phyloP scores from a whole-genome alignment of 2,329 filamentous ascomycete species.

The Endoconidiophora laricicola region DNA sequence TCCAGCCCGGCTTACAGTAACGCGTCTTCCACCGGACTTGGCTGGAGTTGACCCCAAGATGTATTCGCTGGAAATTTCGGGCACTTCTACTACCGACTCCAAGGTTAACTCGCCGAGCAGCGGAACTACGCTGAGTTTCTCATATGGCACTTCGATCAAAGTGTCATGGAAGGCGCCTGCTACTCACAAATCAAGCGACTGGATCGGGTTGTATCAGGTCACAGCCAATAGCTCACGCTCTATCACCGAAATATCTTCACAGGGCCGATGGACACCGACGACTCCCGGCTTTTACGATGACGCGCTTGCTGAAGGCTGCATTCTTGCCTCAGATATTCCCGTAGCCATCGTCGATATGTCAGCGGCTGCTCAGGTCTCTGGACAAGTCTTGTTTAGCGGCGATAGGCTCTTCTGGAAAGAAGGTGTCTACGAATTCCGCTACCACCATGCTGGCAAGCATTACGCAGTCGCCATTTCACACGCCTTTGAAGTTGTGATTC shows the following conservation, averaged over 20 bases:
- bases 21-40: conserved; percentile 60
- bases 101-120: conserved; percentile 16
- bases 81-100: conserved; percentile 36
- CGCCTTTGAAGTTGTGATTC: conserved; percentile 79
- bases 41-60: conserved; percentile 63
- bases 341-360: conserved; percentile 29
- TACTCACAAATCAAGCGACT: conserved; percentile 80
- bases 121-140: conserved; percentile 56
- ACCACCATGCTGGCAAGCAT: conserved; percentile 86
- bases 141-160: conserved; percentile 79
- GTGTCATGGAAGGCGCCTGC: conserved; percentile 81
- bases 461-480: conserved; percentile 87
- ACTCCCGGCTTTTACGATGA: conserved; percentile 63
- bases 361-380: conserved; percentile 44
- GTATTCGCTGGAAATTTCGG: conserved; percentile 62
- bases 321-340: conserved; percentile 51
- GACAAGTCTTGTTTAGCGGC: conserved; percentile 74
- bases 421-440: conserved; percentile 90
- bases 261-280: conserved; percentile 79
- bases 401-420: conserved; percentile 97
- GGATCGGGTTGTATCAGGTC: conserved; percentile 92
- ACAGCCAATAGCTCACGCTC: conserved; percentile 83
- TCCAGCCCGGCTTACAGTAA: conserved; percentile 70
- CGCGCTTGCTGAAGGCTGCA: conserved; percentile 56
- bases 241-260: conserved; percentile 64